Conservation (phyloP, 2,329 filamentous ascomycete species). For the Hymenoscyphus infarciens region DNA sequence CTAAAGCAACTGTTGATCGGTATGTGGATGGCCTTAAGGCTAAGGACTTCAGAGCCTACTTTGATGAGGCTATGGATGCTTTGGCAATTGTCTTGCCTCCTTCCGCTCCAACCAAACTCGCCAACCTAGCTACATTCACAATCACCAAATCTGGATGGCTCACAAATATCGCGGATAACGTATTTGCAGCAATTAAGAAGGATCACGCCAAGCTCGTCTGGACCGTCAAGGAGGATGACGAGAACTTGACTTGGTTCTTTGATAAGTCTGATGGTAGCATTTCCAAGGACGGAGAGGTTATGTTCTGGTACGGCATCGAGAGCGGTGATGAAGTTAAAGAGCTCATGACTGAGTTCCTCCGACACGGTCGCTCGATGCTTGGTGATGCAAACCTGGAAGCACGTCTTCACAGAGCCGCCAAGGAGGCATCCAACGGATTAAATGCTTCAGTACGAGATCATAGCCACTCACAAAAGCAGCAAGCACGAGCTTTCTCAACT, state of each 20-base stretch:
- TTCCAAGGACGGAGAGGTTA: slow-evolving; percentile 77
- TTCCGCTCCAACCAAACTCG: slow-evolving; percentile 60
- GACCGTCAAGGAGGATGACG: slow-evolving; percentile 95
- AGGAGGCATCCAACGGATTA: slow-evolving; percentile 58
- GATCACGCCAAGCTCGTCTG: slow-evolving; percentile 88
- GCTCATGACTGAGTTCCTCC: slow-evolving; percentile 80
- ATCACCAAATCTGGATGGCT: slow-evolving; percentile 95
- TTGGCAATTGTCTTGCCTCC: slow-evolving; percentile 83
- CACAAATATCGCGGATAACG: slow-evolving; percentile 91
- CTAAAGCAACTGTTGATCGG: slow-evolving; percentile 77
- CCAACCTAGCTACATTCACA: slow-evolving; percentile 83
- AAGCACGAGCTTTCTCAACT: slow-evolving; percentile 67
- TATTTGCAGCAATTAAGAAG: slow-evolving; percentile 90
- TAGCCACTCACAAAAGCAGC: slow-evolving; percentile 49
- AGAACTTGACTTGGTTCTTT: slow-evolving; percentile 98
- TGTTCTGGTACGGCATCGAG: slow-evolving; percentile 89
- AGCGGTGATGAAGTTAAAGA: slow-evolving; percentile 76
- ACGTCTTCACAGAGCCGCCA: slow-evolving; percentile 74
- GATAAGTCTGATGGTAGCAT: slow-evolving; percentile 94
- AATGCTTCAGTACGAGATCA: slow-evolving; percentile 37
- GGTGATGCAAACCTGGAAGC: slow-evolving; percentile 85
- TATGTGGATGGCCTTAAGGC: slow-evolving; percentile 77
- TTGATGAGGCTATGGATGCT: slow-evolving; percentile 89
- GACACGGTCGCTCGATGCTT: slow-evolving; percentile 81
- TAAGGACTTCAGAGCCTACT: slow-evolving; percentile 87